Conservation (phyloP, 148 eudicot genomes). For the Arctostaphylos glauca region DNA sequence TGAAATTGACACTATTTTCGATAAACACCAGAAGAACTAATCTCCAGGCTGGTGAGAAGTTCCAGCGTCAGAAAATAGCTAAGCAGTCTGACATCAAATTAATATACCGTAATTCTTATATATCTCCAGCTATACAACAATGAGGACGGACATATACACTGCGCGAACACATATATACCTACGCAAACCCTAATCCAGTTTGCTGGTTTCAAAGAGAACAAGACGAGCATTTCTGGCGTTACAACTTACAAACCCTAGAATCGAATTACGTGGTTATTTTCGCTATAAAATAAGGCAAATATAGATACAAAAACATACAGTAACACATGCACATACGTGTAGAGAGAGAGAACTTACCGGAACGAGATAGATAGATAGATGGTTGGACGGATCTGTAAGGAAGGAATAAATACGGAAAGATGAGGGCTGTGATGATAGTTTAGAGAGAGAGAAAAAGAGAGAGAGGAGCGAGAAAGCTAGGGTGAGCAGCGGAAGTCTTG, state of each 20-base stretch:
- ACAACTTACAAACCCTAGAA: conserved; percentile 11
- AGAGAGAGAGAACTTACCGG: background rate
- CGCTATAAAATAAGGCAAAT: background rate
- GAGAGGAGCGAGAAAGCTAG: background rate
- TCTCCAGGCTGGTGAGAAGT: background rate
- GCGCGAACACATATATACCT: background rate
- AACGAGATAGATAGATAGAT: background rate
- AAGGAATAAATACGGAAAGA: no score
- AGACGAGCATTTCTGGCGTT: background rate
- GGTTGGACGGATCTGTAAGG: conserved; percentile 1
- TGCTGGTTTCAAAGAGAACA: background rate
- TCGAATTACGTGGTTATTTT: background rate
- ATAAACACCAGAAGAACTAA: background rate
- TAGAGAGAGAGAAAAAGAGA: background rate
- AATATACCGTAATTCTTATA: background rate
- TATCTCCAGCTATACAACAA: background rate
- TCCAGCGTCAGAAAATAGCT: background rate
- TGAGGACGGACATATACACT: no score
- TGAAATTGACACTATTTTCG: background rate
- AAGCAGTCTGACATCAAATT: background rate
- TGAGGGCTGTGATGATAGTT: background rate
- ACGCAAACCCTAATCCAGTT: background rate
- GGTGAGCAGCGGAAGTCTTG: background rate
- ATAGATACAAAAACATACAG: background rate
- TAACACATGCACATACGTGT: background rate